Evolutionary conservation across 2,329 filamentous ascomycete species (phyloP).

Genomic region (Phyllachora maydis): DNA sequence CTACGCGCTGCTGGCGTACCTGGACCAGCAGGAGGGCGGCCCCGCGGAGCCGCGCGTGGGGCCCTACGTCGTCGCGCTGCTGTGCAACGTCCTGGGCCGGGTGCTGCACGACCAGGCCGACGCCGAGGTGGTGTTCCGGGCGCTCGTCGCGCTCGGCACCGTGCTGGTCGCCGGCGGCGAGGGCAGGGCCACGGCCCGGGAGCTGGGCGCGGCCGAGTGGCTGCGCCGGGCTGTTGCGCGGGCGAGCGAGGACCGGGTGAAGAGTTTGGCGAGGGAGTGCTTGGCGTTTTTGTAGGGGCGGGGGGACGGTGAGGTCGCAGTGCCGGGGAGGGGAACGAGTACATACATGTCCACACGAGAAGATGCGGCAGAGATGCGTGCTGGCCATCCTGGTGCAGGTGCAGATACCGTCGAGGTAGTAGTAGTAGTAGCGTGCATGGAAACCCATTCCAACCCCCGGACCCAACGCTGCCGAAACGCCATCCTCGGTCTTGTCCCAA

Average conservation of each 20-base stretch:
- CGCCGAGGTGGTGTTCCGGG: constrained; percentile 65
- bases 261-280: constrained; percentile 24
- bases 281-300: constrained; percentile 16
- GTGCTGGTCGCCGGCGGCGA: constrained; percentile 37
- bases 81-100: constrained; percentile 31
- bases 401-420: no score
- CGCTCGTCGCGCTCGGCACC: constrained; percentile 68
- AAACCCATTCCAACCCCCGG: no score
- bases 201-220: constrained; percentile 17
- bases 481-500: no score
- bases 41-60: constrained; percentile 21
- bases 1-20: constrained; percentile 51
- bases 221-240: constrained; percentile 20
- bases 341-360: no score
- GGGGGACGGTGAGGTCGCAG: no score
- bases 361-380: no score
- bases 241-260: constrained; percentile 23
- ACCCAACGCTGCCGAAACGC: no score
- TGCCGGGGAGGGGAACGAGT: no score
- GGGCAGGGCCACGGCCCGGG: constrained; percentile 18
- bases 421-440: no score
- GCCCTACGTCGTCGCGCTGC: constrained; percentile 19
- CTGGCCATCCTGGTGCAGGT: no score
- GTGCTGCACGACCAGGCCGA: constrained; percentile 50
- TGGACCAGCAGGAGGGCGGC: constrained; percentile 16